A percentile compares a stretch with the other conserved stretches of the same genome.
Evolutionary conservation across 129 eudicot species (phyloP).

Genomic region (Tagetes erecta): DNA sequence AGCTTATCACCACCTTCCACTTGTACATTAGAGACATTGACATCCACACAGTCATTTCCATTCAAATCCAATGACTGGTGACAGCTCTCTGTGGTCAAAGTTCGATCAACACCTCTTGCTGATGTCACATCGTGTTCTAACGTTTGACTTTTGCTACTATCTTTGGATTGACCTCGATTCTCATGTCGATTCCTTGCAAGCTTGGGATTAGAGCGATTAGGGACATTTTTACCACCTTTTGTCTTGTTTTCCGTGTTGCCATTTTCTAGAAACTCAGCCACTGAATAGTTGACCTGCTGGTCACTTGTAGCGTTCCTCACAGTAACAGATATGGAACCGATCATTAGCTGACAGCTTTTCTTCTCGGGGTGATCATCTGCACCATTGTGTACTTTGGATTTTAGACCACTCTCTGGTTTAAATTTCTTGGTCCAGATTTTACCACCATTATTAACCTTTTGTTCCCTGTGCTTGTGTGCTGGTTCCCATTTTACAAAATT

Average conservation of each 20-base stretch:
- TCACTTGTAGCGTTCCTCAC: conserved; percentile 38
- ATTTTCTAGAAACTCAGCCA: conserved; percentile 31
- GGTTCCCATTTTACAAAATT: conserved; percentile 50
- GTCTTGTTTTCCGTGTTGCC: conserved; percentile 32
- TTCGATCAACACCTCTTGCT: conserved; percentile 35
- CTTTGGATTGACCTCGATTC: conserved; percentile 28
- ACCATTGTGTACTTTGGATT: conserved; percentile 33
- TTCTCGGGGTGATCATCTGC: conserved; percentile 36
- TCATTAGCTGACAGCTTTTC: conserved; percentile 56
- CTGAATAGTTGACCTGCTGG: conserved; percentile 30
- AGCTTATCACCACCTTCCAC: conserved; percentile 22
- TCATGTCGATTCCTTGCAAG: conserved; percentile 51
- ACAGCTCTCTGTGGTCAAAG: conserved; percentile 26
- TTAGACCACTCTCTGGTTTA: conserved; percentile 40
- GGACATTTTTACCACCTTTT: conserved; percentile 32
- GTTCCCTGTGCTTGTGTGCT: conserved; percentile 45
- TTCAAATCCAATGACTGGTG: conserved; percentile 26
- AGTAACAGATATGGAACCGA: conserved; percentile 83
- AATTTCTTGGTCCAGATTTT: conserved; percentile 69
- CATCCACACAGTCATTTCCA: conserved; percentile 19
- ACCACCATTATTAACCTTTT: conserved; percentile 42
- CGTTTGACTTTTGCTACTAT: conserved; percentile 33
- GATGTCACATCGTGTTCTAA: conserved; percentile 31
- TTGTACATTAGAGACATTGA: conserved; percentile 8
- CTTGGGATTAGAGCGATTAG: conserved; percentile 39